Evolutionary conservation across 2,329 filamentous ascomycete genomes (phyloP).

Genomic region (Phialocephala sp.): DNA sequence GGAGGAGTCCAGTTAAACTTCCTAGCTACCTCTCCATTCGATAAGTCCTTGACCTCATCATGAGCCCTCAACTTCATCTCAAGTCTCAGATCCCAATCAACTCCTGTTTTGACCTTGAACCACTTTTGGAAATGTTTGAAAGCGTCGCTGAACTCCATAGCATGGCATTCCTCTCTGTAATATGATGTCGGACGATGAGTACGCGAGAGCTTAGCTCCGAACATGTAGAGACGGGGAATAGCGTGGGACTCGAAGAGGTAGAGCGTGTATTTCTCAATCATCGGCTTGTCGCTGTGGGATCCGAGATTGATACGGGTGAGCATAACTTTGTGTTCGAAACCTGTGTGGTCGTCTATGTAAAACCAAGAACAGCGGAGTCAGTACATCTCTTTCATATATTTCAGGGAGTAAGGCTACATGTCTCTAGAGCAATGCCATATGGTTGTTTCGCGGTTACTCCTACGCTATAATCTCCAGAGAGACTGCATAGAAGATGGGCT

Average conservation of each 20-base stretch:
- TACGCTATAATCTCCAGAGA: no score
- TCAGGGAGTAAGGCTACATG: constrained; percentile 9
- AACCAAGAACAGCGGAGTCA: no score
- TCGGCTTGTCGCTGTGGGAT: background rate
- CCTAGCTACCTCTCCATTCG: constrained; percentile 5
- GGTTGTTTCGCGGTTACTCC: no score
- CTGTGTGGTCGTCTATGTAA: constrained; percentile 43
- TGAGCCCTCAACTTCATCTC: constrained; percentile 22
- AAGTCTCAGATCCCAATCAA: constrained; percentile 62
- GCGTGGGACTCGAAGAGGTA: constrained; percentile 72
- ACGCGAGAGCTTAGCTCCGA: constrained; percentile 55
- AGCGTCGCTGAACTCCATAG: constrained; percentile 51
- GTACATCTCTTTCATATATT: no score
- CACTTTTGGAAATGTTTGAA: constrained; percentile 59
- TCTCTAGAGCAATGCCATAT: no score
- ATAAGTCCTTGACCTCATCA: background rate
- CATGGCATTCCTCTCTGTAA: constrained; percentile 46
- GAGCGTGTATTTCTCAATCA: constrained; percentile 5
- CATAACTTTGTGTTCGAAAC: constrained; percentile 68
- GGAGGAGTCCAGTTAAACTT: constrained; percentile 30
- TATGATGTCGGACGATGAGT: constrained; percentile 42
- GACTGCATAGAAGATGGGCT: no score
- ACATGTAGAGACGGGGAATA: constrained; percentile 64
- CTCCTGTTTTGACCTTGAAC: constrained; percentile 62
- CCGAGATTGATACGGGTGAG: constrained; percentile 59